Base-by-base conservation (phyloP, 2,329 filamentous ascomycete genomes). In the Tolypocladium pustulatum region DNA sequence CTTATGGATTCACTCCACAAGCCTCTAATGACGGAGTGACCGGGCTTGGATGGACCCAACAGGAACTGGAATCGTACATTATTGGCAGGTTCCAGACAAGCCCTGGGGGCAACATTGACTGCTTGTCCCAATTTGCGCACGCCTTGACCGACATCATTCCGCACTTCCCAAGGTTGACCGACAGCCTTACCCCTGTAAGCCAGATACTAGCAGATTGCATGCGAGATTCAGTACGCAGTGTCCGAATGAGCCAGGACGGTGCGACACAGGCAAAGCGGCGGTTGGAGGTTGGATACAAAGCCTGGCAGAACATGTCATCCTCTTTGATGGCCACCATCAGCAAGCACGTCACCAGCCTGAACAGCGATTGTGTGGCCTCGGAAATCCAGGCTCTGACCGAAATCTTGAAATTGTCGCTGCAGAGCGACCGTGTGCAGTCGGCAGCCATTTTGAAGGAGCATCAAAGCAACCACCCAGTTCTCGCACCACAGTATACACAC, bases 321-420 rank as follows among this genome's bases (percentile, higher is more conserved):
- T 74, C 74, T 5, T 65, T 86, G 20, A 71, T 73, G 4, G 63
- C 64, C 4, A 74, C 81, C 58, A 76, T 85, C 51, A 81, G 84
- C 36, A 85, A 82, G 63, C 78, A 79, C 58, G 75, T 81, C 49
- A 83, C 81, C 12, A 74, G 75, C 55, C 70, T 86, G 22, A 73
- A 71, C 17, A 69, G 70, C 17, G 81, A 84, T 2, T 74, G 72
- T 34, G 74, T 78, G 0, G 64, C 67, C 17, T 59, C 57, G 20
- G 67, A 76, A 15, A 69, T 83, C 22, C 63, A 64, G 2, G 70
- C 71, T 17, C 70, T 84, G 30, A 71, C 75, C 3, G 72, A 75
- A 6, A 74, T 84, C 10, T 68, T 81, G 25, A 75, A 70, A 41
- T 57, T 68, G 10, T 72, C 72, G 55, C 66, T 85, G 13, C 66